A percentile compares a stretch with the other conserved stretches of the same genome.
Conservation (phyloP, 1,139 yeast genomes). For the Saccharomyces hybrid region DNA sequence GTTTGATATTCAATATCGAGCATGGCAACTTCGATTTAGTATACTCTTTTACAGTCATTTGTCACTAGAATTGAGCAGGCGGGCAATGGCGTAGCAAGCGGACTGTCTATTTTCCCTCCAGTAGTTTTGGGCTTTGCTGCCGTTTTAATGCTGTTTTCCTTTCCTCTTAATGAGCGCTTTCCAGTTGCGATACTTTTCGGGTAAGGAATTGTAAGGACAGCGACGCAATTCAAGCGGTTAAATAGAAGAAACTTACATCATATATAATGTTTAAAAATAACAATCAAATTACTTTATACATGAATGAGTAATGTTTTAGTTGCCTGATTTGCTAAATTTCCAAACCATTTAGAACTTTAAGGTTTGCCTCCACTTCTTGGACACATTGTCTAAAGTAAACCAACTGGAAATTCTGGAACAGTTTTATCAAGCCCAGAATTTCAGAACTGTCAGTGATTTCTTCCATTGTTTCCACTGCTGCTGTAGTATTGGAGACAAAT, state of each 20-base stretch:
- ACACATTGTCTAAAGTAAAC: slow-evolving; percentile 55
- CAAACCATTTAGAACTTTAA: slow-evolving; percentile 37
- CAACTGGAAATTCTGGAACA: slow-evolving; percentile 59
- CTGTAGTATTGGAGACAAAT: slow-evolving; percentile 65
- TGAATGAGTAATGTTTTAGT: not conserved
- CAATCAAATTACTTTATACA: not conserved
- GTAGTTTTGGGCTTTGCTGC: not conserved
- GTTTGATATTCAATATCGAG: slow-evolving; percentile 5
- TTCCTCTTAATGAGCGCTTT: not conserved
- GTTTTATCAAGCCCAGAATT: slow-evolving; percentile 52
- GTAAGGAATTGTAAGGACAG: not conserved
- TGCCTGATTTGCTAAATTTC: slow-evolving; percentile 12
- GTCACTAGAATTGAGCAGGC: not conserved
- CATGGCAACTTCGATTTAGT: slow-evolving; percentile 7
- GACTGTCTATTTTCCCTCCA: not conserved
- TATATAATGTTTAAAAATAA: not conserved
- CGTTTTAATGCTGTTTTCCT: not conserved
- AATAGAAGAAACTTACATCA: not conserved
- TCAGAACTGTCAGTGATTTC: slow-evolving; percentile 60
- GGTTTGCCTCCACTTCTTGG: slow-evolving; percentile 37
- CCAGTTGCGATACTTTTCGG: not conserved
- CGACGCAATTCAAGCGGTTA: not conserved
- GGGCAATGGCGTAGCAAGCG: not conserved
- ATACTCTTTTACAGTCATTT: slow-evolving; percentile 6
- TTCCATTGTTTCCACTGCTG: slow-evolving; percentile 73